A percentile compares a stretch with the other conserved stretches of the same genome.
Evolutionary conservation across 2,329 filamentous ascomycete species (phyloP).

Genomic region (Aureobasidium sp.): DNA sequence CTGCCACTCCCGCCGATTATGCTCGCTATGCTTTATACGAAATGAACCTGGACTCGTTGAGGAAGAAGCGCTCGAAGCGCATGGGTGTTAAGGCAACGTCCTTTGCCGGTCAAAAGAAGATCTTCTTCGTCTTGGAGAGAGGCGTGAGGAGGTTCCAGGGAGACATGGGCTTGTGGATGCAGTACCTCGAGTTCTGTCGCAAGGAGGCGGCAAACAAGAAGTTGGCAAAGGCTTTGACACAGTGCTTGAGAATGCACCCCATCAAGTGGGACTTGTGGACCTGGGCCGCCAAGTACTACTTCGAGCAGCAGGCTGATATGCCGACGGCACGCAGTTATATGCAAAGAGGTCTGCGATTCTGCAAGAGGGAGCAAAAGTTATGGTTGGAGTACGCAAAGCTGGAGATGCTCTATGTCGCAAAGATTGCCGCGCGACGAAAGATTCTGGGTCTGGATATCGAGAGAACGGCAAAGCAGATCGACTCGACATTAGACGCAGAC

Average conservation of each 20-base stretch:
- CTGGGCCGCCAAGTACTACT: constrained; percentile 65
- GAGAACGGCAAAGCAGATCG: constrained; percentile 34
- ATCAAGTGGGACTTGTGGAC: constrained; percentile 78
- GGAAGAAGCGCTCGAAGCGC: constrained; percentile 73
- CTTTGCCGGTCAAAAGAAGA: constrained; percentile 63
- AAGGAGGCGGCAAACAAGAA: constrained; percentile 56
- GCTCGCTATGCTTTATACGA: constrained; percentile 71
- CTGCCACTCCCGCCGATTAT: constrained; percentile 65
- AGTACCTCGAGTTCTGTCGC: constrained; percentile 76
- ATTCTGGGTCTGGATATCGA: constrained; percentile 54
- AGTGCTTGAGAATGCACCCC: constrained; percentile 77
- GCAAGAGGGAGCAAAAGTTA: constrained; percentile 61
- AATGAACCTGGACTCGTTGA: constrained; percentile 61
- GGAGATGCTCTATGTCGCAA: constrained; percentile 86
- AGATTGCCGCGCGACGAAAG: constrained; percentile 65
- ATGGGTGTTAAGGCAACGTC: constrained; percentile 66
- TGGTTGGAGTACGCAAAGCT: constrained; percentile 88
- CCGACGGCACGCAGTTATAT: constrained; percentile 74
- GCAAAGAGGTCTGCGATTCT: constrained; percentile 86
- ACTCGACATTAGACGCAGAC: constrained; percentile 31
- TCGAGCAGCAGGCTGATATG: constrained; percentile 80
- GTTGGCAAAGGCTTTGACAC: constrained; percentile 50
- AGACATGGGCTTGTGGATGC: constrained; percentile 74
- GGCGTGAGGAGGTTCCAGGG: constrained; percentile 78
- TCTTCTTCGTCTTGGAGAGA: constrained; percentile 84